Evolutionary conservation across 495 filamentous ascomycete species (phyloP).

Genomic region (Baudoinia panamericana): DNA sequence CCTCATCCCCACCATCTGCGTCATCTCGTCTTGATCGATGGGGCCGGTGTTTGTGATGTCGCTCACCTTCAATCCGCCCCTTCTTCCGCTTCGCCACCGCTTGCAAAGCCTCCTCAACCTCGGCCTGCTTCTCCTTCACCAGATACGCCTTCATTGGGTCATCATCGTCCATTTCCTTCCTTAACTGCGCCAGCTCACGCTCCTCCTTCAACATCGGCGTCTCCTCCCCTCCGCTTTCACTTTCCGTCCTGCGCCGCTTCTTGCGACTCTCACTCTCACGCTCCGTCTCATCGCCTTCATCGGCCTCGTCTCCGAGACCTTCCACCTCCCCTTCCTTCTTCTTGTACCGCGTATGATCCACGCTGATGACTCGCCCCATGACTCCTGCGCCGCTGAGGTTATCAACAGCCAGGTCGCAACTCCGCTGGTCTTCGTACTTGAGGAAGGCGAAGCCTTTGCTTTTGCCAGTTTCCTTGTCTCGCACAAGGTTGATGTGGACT

Average conservation of each 20-base stretch:
- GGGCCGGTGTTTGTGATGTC: slow-evolving; percentile 35
- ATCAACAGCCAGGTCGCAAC: slow-evolving; percentile 88
- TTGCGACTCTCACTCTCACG: slow-evolving; percentile 20
- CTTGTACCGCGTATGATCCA: slow-evolving; percentile 90
- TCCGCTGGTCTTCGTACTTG: slow-evolving; percentile 97
- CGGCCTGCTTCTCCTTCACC: slow-evolving; percentile 77
- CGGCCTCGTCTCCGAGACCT: slow-evolving; percentile 40
- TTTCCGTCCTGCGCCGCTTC: slow-evolving; percentile 29
- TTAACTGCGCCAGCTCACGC: slow-evolving; percentile 58
- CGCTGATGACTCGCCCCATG: slow-evolving; percentile 64
- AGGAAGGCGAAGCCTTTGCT: slow-evolving; percentile 87
- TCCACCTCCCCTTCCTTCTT: slow-evolving; percentile 59
- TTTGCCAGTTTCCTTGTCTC: slow-evolving; percentile 93
- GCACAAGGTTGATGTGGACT: slow-evolving; percentile 72
- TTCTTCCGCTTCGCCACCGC: slow-evolving; percentile 37
- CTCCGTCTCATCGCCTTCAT: slow-evolving; percentile 23
- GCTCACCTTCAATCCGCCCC: slow-evolving; percentile 26
- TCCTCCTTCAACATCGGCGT: slow-evolving; percentile 51
- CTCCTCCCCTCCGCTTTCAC: slow-evolving; percentile 30
- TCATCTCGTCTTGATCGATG: slow-evolving; percentile 6
- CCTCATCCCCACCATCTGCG: slow-evolving; percentile 1
- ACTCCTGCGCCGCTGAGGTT: slow-evolving; percentile 81
- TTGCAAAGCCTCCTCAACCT: slow-evolving; percentile 57
- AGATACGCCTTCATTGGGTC: slow-evolving; percentile 94
- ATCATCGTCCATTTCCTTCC: slow-evolving; percentile 68